These are phyloP conservation scores for Aspergillus latus DNA, from an alignment of 2,329 filamentous ascomycete species.

Conservation along the genomic window DNA sequence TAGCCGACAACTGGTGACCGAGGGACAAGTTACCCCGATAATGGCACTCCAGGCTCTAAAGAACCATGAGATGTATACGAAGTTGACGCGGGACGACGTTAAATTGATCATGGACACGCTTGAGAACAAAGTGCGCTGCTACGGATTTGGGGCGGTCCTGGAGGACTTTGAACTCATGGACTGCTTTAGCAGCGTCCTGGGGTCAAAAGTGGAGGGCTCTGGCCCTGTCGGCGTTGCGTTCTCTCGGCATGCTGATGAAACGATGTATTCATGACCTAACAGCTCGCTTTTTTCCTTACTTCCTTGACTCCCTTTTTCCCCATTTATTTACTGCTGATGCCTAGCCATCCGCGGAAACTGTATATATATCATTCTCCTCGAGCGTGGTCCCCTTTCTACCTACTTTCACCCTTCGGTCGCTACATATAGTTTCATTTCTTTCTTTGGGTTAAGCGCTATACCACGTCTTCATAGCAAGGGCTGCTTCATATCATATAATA, in stretches of 20 bases:
- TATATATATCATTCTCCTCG: constrained; percentile 8
- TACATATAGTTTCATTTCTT: background rate
- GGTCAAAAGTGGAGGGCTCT: constrained; percentile 32
- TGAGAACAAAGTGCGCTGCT: constrained; percentile 79
- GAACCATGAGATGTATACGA: constrained; percentile 65
- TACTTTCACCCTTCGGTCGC: background rate
- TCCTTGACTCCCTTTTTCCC: background rate
- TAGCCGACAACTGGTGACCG: constrained; percentile 76
- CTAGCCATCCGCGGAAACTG: background rate
- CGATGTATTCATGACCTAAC: constrained; percentile 33
- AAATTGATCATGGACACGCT: constrained; percentile 71
- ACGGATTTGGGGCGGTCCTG: constrained; percentile 74
- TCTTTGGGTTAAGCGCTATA: no score
- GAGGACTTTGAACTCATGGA: constrained; percentile 69
- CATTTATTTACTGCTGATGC: background rate
- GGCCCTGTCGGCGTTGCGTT: constrained; percentile 14
- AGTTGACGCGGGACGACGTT: constrained; percentile 69
- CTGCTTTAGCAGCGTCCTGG: constrained; percentile 70
- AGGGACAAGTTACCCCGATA: constrained; percentile 83
- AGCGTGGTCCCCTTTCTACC: constrained; percentile 9
- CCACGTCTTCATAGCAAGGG: no score
- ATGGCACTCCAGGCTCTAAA: constrained; percentile 90
- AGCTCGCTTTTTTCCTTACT: background rate
- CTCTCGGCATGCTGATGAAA: constrained; percentile 30
- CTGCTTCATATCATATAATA: background rate